phyloP scores from a whole-genome alignment of 495 filamentous ascomycete species.

The Penicillium verhagenii region DNA sequence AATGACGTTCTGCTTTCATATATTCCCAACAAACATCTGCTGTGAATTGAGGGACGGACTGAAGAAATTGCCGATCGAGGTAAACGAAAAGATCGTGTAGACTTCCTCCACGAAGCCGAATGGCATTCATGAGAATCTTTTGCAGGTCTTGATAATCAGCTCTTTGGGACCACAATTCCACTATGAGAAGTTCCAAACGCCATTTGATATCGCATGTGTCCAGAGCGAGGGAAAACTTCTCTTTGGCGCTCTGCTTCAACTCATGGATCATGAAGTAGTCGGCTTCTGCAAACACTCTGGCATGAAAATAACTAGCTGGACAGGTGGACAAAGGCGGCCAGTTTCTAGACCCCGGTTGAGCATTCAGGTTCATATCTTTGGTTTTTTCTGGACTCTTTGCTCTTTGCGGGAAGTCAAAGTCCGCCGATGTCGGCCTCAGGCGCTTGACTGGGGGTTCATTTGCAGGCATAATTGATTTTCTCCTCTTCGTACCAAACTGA shows the following conservation, averaged over 20 bases:
- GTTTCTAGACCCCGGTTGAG: neutral
- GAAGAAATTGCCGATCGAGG: neutral
- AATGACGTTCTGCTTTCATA: neutral
- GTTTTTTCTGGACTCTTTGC: neutral
- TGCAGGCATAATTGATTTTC: neutral
- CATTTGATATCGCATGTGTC: neutral
- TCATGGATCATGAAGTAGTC: neutral
- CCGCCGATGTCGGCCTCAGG: neutral
- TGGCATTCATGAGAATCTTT: neutral
- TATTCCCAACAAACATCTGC: neutral
- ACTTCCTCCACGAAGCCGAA: neutral
- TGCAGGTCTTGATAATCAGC: neutral
- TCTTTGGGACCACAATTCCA: neutral
- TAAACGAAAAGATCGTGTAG: neutral
- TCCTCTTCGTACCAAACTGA: neutral
- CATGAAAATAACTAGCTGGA: neutral
- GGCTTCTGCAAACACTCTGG: neutral
- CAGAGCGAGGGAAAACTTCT: neutral
- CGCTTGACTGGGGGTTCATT: neutral
- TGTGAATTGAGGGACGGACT: neutral
- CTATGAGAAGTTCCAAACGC: neutral
- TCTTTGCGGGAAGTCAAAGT: neutral
- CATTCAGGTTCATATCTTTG: neutral
- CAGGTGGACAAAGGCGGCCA: neutral
- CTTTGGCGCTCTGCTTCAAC: neutral